Conservation (phyloP, 139 green algal species). For the Edaphochlamys debaryana region DNA sequence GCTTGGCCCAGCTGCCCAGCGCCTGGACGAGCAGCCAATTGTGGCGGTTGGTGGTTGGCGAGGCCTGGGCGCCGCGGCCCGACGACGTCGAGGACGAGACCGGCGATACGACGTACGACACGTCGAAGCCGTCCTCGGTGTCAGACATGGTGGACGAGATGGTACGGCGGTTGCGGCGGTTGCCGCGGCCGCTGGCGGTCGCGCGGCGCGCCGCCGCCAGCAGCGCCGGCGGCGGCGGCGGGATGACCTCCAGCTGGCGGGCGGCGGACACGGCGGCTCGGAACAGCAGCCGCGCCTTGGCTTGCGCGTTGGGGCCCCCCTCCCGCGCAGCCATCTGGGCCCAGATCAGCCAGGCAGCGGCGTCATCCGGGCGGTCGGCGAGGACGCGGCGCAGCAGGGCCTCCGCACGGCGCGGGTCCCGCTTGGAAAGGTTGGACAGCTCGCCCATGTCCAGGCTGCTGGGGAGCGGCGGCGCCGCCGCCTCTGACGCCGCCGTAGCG, state of each 20-base stretch:
- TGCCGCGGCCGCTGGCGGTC: background rate
- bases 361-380: constrained; percentile 8
- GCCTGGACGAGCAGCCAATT: constrained; percentile 51
- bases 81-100: background rate
- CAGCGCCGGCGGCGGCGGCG: constrained; percentile 15
- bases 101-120: background rate
- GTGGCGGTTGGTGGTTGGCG: too few species aligned
- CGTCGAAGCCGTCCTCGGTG: background rate
- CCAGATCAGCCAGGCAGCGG: constrained; percentile 61
- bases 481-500: background rate
- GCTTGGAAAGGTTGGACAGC: background rate
- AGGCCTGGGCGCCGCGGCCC: background rate
- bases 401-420: background rate
- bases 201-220: background rate
- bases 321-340: constrained; percentile 63
- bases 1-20: constrained; percentile 62
- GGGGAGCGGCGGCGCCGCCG: background rate
- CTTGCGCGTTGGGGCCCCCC: background rate
- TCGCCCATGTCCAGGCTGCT: background rate
- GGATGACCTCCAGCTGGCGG: constrained; percentile 30
- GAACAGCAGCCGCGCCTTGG: constrained; percentile 60
- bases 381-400: constrained; percentile 7
- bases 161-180: background rate
- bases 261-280: constrained; percentile 56
- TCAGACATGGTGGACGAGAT: background rate